Percentiles rank a stretch among this genome's conserved stretches.
phyloP scores from a whole-genome alignment of 768 basidiomycete genomes.

The Austroboletus eburneus region DNA sequence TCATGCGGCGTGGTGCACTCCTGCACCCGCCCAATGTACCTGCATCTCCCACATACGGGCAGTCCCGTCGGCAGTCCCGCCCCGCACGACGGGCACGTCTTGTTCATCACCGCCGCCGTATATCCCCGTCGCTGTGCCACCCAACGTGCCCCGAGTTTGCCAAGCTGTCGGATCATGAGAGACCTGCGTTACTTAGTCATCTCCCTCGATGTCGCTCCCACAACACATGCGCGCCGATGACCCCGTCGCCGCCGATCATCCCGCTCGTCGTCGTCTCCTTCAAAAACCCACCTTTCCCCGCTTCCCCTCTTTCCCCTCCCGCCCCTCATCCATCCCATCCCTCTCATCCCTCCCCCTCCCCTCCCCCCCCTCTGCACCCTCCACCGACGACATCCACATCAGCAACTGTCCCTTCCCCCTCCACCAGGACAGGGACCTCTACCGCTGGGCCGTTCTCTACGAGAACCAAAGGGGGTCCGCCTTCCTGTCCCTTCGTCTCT shows the following conservation, averaged over 20 bases:
- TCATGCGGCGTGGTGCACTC: conserved; percentile 57
- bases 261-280: conserved; percentile 45
- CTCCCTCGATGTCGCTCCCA: conserved; percentile 30
- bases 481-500: background rate
- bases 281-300: conserved; percentile 33
- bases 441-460: conserved; percentile 74
- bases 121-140: conserved; percentile 16
- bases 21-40: conserved; percentile 58
- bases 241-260: conserved; percentile 38
- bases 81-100: conserved; percentile 60
- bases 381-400: conserved; percentile 29
- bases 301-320: conserved; percentile 33
- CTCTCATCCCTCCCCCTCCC: background rate
- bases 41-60: conserved; percentile 75
- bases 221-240: conserved; percentile 39
- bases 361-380: background rate
- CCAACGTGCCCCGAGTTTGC: conserved; percentile 7
- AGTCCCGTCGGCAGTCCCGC: conserved; percentile 54
- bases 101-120: conserved; percentile 3
- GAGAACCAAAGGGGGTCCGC: conserved; percentile 81
- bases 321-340: background rate
- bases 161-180: conserved; percentile 11
- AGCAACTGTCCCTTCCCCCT: conserved; percentile 21
- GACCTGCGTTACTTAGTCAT: background rate
- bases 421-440: conserved; percentile 44